Conservation (phyloP, 2,329 filamentous ascomycete species). For the Colletotrichum sp. region DNA sequence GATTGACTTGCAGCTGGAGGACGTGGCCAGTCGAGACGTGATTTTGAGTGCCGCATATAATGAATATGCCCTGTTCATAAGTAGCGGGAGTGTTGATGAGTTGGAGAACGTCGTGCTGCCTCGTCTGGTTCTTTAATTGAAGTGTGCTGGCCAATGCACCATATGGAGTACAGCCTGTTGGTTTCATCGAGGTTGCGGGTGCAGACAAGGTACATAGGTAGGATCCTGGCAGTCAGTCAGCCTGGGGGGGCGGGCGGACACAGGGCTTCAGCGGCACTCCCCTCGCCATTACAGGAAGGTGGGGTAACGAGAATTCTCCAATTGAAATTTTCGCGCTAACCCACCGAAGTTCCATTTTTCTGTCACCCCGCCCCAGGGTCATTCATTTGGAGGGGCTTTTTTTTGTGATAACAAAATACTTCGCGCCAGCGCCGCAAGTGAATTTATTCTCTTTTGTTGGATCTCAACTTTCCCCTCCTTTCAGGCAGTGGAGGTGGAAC, state of each 20-base stretch:
- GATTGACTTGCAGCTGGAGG: neutral
- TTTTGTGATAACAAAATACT: neutral
- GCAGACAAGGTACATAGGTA: neutral
- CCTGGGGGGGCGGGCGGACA: neutral
- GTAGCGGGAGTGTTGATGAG: slow-evolving; percentile 24
- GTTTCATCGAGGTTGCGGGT: neutral
- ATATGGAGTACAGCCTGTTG: neutral
- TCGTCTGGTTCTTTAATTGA: neutral
- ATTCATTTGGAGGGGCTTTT: slow-evolving; percentile 10
- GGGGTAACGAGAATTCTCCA: neutral
- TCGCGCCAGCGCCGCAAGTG: slow-evolving; percentile 1
- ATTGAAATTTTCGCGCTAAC: slow-evolving; percentile 14
- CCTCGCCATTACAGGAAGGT: neutral
- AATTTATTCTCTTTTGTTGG: neutral
- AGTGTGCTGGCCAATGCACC: neutral
- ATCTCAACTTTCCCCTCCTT: neutral
- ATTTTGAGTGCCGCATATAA: slow-evolving; percentile 18
- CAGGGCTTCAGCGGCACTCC: neutral
- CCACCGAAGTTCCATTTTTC: neutral
- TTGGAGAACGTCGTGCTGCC: slow-evolving; percentile 5
- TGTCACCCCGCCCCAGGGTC: slow-evolving; percentile 5
- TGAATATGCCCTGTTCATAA: slow-evolving; percentile 30
- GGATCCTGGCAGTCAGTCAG: neutral
- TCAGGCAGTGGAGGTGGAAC: neutral
- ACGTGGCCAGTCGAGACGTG: slow-evolving; percentile 3